These are phyloP conservation scores for Cladosporium sp. DNA, from an alignment of 2,329 filamentous ascomycete species.

Conservation along the genomic window DNA sequence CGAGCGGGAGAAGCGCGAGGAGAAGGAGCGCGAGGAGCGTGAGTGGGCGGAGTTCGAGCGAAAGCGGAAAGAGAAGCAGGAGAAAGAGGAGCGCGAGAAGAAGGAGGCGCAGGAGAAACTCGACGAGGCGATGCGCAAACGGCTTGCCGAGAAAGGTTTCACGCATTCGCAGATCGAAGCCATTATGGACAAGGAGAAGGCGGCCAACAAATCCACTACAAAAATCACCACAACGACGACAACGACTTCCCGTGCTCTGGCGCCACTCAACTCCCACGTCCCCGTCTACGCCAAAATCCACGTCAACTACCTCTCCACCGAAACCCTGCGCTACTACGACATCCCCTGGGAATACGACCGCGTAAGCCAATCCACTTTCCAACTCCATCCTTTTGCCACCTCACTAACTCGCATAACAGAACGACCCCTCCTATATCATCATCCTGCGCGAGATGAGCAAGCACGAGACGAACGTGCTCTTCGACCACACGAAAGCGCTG, in stretches of 20 bases:
- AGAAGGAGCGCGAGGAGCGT: constrained; percentile 29
- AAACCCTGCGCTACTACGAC: constrained; percentile 43
- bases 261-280: constrained; percentile 9
- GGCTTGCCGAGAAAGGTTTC: constrained; percentile 40
- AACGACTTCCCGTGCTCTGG: neutral
- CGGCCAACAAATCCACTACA: constrained; percentile 26
- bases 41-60: constrained; percentile 37
- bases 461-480: constrained; percentile 43
- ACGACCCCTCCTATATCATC: constrained; percentile 43
- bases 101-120: constrained; percentile 36
- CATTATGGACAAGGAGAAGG: constrained; percentile 43
- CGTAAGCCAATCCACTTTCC: constrained; percentile 26
- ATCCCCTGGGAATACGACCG: constrained; percentile 43
- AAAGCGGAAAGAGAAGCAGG: constrained; percentile 37
- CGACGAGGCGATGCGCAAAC: constrained; percentile 41
- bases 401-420: constrained; percentile 20
- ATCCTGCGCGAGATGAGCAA: constrained; percentile 45
- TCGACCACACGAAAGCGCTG: constrained; percentile 44
- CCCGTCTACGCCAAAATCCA: constrained; percentile 45
- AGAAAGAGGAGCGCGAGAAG: constrained; percentile 35
- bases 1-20: constrained; percentile 18
- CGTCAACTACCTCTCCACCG: constrained; percentile 39
- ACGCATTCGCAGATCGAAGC: constrained; percentile 43
- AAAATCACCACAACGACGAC: constrained; percentile 20
- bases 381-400: neutral